Evolutionary conservation across 345 rosid species (phyloP), one percentile per base, ranked within the genome.

Genomic region (Salix purpurea): DNA sequence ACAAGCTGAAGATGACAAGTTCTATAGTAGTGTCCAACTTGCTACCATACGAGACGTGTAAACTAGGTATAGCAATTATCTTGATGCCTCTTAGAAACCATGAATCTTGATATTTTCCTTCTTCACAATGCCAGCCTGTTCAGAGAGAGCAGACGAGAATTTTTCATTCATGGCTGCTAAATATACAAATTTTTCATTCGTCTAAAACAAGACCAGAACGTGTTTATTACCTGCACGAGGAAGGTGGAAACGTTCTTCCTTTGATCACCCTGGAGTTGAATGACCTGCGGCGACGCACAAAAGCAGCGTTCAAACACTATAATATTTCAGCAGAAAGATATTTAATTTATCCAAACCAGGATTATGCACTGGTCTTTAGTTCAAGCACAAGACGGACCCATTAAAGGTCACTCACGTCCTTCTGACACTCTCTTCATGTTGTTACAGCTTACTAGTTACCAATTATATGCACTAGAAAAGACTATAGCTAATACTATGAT

Each of bases 251-350:
- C 98, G 75, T 91, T 93, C 92, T 93, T 91, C 58, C 98, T 83
- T 81, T 93, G 98, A 79, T 93, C 97, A 73, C 98, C 97, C 87
- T 91, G 97, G 78, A 91, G 97, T 79, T 93, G 97, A 80, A 91
- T 93, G 52, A 93, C 98, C 98, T 93, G 76, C 37, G 50, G 4
- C 30, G 30, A 67, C 7, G 24, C 4, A 54, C 11, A 54, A 48
- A 44, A 7, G 24, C 60, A 54, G 60, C 7, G 24, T 19, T 54
- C 23, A 48, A 18, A 18, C 10, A 1, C 8, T 19, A 6, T 4
- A 52, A 18, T 52, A 52, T 52, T 52, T 19, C 4, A 0, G n/a
- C 58, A 18, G n/a, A 44, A 52, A 19, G 58, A 52, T 1, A 19
- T 52, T 19, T 19, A 52, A 18, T 18, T 19, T 52, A 52, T 19